Percentiles rank a stretch among this genome's conserved stretches.
These are phyloP conservation scores for Lentinula sp. DNA, from an alignment of 768 basidiomycete species.

Conservation along the genomic window DNA sequence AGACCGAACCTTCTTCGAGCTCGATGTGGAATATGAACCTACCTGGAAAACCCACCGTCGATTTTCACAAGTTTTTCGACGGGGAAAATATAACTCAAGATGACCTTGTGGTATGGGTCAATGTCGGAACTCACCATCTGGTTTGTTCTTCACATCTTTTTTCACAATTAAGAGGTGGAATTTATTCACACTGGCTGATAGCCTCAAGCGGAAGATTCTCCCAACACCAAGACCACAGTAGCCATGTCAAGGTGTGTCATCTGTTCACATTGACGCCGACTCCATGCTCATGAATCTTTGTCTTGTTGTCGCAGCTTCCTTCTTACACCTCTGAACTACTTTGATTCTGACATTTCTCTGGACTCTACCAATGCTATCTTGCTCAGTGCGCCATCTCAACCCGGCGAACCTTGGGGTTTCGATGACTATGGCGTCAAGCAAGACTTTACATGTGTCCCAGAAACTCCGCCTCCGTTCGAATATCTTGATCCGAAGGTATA, in stretches of 20 bases:
- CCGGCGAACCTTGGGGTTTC: constrained; percentile 31
- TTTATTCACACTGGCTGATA: constrained; percentile 11
- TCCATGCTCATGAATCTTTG: not conserved
- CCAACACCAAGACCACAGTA: constrained; percentile 51
- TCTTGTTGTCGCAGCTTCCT: constrained; percentile 34
- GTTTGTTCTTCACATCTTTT: constrained; percentile 17
- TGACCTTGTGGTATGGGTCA: constrained; percentile 63
- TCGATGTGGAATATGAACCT: constrained; percentile 60
- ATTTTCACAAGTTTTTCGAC: constrained; percentile 60
- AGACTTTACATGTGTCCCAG: constrained; percentile 31
- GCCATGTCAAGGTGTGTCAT: constrained; percentile 44
- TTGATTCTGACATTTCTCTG: constrained; percentile 57
- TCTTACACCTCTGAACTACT: constrained; percentile 58
- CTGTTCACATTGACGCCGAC: not conserved
- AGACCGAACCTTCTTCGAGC: constrained; percentile 52
- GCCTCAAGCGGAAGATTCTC: constrained; percentile 62
- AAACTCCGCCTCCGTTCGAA: constrained; percentile 28
- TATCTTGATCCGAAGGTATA: constrained; percentile 27
- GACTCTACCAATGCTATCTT: constrained; percentile 50
- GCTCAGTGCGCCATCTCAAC: constrained; percentile 29
- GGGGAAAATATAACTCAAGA: constrained; percentile 58
- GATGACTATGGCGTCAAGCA: constrained; percentile 51
- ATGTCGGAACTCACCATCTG: constrained; percentile 62
- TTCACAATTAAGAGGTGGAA: not conserved
- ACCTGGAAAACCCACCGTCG: constrained; percentile 46